These are phyloP conservation scores for Cornus suecica DNA, from an alignment of 148 eudicot genomes.

Conservation along the genomic window DNA sequence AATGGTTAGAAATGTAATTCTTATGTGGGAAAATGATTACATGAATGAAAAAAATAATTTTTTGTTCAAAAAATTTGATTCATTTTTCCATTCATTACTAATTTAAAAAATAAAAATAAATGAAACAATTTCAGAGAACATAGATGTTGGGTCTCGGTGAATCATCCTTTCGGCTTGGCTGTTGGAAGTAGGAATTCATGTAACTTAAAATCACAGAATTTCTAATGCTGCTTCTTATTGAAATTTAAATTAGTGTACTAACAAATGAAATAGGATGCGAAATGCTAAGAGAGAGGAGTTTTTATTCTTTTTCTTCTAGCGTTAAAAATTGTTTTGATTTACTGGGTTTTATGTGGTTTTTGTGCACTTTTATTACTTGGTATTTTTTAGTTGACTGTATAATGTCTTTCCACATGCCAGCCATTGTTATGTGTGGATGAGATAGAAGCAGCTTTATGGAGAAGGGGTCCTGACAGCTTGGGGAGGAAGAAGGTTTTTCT, in stretches of 20 bases:
- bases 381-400: background rate
- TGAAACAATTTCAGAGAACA: no score
- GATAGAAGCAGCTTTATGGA: constrained; percentile 56
- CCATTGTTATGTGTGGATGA: constrained; percentile 44
- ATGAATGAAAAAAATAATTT: no score
- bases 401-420: constrained; percentile 17
- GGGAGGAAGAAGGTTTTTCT: constrained; percentile 50
- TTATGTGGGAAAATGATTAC: background rate
- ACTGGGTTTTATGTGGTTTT: no score
- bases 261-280: background rate
- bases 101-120: no score
- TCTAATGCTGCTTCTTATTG: background rate
- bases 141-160: no score
- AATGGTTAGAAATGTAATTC: background rate
- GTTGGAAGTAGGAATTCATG: background rate
- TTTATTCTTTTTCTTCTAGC: background rate
- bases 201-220: background rate
- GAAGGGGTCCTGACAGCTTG: constrained; percentile 92
- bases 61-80: no score
- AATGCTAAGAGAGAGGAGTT: background rate
- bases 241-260: background rate
- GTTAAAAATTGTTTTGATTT: background rate
- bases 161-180: background rate
- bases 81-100: no score
- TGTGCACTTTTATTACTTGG: background rate